These are phyloP conservation scores for Annulohypoxylon maeteangense DNA, from an alignment of 495 filamentous ascomycete genomes.

Conservation along the genomic window DNA sequence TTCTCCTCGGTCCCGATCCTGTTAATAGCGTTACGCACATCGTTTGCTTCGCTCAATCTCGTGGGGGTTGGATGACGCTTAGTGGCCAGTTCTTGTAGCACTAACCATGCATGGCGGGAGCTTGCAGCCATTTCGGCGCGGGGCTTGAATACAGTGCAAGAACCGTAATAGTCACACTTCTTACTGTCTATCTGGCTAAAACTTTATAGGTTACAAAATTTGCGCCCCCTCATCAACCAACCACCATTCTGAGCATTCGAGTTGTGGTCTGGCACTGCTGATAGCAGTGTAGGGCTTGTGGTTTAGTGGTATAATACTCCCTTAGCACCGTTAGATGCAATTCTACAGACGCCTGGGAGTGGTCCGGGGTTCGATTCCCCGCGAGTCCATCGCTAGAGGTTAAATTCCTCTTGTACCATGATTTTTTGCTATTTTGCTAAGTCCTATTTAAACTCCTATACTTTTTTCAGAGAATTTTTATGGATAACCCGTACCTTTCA, in stretches of 20 bases:
- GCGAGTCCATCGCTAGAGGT: slow-evolving; percentile 53
- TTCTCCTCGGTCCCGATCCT: background rate
- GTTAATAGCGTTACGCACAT: background rate
- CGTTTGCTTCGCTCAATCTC: background rate
- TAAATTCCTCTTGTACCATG: slow-evolving; percentile 39
- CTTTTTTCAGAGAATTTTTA: background rate
- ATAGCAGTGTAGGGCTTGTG: slow-evolving; percentile 44
- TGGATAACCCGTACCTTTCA: background rate
- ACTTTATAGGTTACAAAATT: background rate
- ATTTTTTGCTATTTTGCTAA: slow-evolving; percentile 6
- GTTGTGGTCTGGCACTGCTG: too few relatives aligned
- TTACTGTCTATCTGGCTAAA: background rate
- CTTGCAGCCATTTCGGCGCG: background rate
- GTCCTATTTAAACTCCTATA: too few relatives aligned
- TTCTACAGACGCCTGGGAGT: too few relatives aligned
- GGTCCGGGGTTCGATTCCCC: slow-evolving; percentile 69
- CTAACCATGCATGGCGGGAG: background rate
- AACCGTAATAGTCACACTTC: background rate
- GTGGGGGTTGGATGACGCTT: background rate
- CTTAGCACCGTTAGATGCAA: too few relatives aligned
- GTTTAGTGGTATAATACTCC: slow-evolving; percentile 47
- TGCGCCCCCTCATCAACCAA: background rate
- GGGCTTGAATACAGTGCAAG: background rate
- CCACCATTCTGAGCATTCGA: background rate
- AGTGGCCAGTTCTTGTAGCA: background rate